Evolutionary conservation across 345 rosid genomes (phyloP).

Genomic region (Salix viminalis): DNA sequence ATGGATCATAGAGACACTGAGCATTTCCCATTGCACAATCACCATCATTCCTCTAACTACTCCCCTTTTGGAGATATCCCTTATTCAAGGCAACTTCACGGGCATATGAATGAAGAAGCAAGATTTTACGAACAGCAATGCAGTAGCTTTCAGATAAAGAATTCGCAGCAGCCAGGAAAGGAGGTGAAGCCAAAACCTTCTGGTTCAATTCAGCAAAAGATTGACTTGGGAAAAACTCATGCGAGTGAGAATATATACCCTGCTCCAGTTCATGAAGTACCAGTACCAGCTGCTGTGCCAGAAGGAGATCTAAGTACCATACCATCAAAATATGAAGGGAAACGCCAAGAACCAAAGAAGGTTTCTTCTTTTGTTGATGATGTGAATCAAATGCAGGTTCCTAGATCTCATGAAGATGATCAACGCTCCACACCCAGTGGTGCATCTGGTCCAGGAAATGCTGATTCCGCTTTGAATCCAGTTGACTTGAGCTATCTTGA

Average conservation of each 20-base stretch:
- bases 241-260: conserved; percentile 24
- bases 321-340: conserved; percentile 29
- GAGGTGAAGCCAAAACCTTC: conserved; percentile 39
- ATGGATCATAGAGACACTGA: conserved; percentile 38
- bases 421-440: conserved; percentile 35
- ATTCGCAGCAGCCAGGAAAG: conserved; percentile 27
- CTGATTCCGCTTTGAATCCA: conserved; percentile 45
- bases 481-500: conserved; percentile 50
- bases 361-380: conserved; percentile 40
- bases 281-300: conserved; percentile 2
- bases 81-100: conserved; percentile 36
- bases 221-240: conserved; percentile 30
- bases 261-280: conserved; percentile 36
- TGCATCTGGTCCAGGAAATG: conserved; percentile 31
- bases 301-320: conserved; percentile 30
- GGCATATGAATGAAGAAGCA: conserved; percentile 39
- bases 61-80: conserved; percentile 33
- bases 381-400: conserved; percentile 36
- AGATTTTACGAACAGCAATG: conserved; percentile 31
- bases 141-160: conserved; percentile 37
- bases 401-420: conserved; percentile 43
- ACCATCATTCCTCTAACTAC: conserved; percentile 34
- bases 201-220: conserved; percentile 31
- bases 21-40: conserved; percentile 40
- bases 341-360: conserved; percentile 30